Base-by-base conservation (phyloP, 305 asterid genomes). In the Solanum hybrid region DNA sequence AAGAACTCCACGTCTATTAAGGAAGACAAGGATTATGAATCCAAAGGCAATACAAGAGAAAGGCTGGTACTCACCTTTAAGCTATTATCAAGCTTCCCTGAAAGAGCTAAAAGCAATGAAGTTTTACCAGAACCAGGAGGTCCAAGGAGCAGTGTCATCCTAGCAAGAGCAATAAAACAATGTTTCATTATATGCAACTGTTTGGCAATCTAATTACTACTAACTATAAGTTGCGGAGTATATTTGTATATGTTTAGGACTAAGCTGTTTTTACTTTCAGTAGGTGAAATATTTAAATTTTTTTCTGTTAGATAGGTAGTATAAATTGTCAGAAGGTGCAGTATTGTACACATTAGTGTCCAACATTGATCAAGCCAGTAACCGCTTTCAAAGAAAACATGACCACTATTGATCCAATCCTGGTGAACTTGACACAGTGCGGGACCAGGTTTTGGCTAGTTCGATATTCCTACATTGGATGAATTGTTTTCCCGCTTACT, bases 91-190 rank as follows among this genome's bases (percentile, higher is more conserved):
- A 96, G 98, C 91, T 95, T 96, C 91, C 98, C 98, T 22, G 97
- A 93, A 88, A 96, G 97, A 76, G 96, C 97, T 79, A 86, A 91
- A 90, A 96, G 97, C 64, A 96, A 91, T 22, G 98, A 93, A 79
- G 98, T 94, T 91, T 96, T 96, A 64, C 98, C 98, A 32, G 98
- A 95, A 91, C 97, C 96, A 75, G 98, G 98, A 91, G 98, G 98
- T 85, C 98, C 98, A 89, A 95, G 91, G 91, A 96, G 98, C 89
- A 96, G 92, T 71, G 98, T 96, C 93, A 96, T 93, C 97, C 98
- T 96, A 90, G 87, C 89, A 90, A 90, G 56, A 10, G 32, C 24
- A 81, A 69, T n/a, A 40, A 42, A 34, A 22, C 69, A 36, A 71
- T 73, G 60, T 7, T 17, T 46, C 76, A 85, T 22, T 31, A 85